These are phyloP conservation scores for Zizania latifolia DNA, from an alignment of 176 grass and related monocot species.

Conservation along the genomic window DNA sequence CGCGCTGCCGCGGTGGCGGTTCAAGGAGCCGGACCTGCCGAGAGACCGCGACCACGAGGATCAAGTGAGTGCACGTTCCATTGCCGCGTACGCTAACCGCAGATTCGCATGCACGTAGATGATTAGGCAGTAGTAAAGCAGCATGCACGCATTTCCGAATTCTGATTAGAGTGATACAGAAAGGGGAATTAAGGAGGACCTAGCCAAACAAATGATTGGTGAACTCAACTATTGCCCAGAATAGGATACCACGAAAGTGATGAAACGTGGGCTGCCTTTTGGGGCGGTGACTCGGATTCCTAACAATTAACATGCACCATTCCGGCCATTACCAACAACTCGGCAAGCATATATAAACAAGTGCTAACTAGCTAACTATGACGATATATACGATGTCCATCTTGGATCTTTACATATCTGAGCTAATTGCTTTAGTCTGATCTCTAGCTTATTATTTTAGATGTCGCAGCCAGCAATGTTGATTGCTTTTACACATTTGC, in stretches of 20 bases:
- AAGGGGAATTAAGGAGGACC: neutral
- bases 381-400: neutral
- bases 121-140: neutral
- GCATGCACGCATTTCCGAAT: neutral
- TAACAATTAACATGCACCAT: neutral
- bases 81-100: neutral
- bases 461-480: neutral
- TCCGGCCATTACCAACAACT: neutral
- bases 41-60: slow-evolving; percentile 33
- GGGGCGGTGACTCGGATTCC: slow-evolving; percentile 28
- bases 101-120: neutral
- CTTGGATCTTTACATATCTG: neutral
- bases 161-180: neutral
- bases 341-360: neutral
- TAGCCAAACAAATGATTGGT: slow-evolving; percentile 31
- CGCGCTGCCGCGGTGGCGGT: slow-evolving; percentile 64
- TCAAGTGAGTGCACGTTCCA: slow-evolving; percentile 35
- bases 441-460: neutral
- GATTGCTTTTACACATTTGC: neutral
- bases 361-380: neutral
- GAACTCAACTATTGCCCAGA: neutral
- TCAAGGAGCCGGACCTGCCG: slow-evolving; percentile 48
- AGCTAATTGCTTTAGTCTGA: too few species aligned
- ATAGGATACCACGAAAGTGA: neutral
- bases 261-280: slow-evolving; percentile 25